Conservation (phyloP, 2,329 filamentous ascomycete genomes). For the Apiospora phragmitis region DNA sequence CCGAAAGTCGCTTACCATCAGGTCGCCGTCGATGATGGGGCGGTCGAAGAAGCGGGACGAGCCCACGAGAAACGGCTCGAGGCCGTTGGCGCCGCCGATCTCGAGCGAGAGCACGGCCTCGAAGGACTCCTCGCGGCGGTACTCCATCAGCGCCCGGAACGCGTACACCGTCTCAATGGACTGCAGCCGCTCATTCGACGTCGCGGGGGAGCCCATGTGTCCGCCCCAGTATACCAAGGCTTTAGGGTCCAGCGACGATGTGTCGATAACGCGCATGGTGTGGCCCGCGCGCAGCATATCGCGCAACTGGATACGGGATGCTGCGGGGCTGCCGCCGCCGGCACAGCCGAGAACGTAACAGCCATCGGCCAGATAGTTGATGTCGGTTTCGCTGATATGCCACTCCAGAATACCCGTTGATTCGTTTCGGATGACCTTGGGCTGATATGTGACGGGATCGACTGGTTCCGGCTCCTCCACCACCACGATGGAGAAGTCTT, state of each 20-base stretch:
- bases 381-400: not conserved
- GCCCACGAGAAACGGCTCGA: conserved; percentile 55
- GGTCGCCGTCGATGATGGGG: conserved; percentile 50
- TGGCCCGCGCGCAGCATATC: not conserved
- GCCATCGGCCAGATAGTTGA: not conserved
- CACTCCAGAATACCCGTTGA: not conserved
- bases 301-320: not conserved
- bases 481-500: not conserved
- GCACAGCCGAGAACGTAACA: conserved; percentile 1
- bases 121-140: not conserved
- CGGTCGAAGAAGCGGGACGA: conserved; percentile 50
- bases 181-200: not conserved
- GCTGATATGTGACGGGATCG: not conserved
- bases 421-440: not conserved
- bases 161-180: not conserved
- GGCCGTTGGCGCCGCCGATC: conserved; percentile 65
- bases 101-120: conserved; percentile 59
- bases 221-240: conserved; percentile 5
- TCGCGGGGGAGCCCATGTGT: not conserved
- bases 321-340: not conserved
- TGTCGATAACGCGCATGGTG: conserved; percentile 4
- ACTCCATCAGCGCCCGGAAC: not conserved
- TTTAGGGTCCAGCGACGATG: not conserved
- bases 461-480: not conserved
- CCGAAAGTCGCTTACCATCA: conserved; percentile 47